These are phyloP conservation scores for Mediolabrus comicus DNA, from an alignment of 108 stramenopile species.

Conservation along the genomic window DNA sequence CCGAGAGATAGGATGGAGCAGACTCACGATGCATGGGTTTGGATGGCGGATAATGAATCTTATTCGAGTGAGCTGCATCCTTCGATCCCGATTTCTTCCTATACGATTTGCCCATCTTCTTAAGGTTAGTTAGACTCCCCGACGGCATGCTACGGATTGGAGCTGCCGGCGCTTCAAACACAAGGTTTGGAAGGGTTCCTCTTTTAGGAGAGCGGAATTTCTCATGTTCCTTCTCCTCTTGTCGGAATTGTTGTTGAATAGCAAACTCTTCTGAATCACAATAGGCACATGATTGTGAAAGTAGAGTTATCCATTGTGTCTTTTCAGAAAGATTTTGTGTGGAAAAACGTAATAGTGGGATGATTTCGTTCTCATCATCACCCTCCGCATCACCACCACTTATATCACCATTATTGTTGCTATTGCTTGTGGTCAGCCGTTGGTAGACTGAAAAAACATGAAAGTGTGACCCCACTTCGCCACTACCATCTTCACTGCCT, in stretches of 20 bases:
- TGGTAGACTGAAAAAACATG: slow-evolving; percentile 79
- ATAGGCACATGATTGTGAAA: slow-evolving; percentile 74
- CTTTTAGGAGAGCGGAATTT: slow-evolving; percentile 39
- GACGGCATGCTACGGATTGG: slow-evolving; percentile 43
- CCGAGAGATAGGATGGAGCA: slow-evolving; percentile 65
- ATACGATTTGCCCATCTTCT: slow-evolving; percentile 36
- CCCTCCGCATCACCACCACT: slow-evolving; percentile 32
- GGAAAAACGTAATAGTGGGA: slow-evolving; percentile 78
- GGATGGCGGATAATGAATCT: slow-evolving; percentile 61
- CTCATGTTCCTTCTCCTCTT: slow-evolving; percentile 32
- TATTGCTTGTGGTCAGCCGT: slow-evolving; percentile 11
- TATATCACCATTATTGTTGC: neutral
- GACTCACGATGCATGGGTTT: slow-evolving; percentile 68
- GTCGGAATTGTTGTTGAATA: slow-evolving; percentile 31
- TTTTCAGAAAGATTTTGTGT: slow-evolving; percentile 70
- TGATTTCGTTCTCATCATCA: slow-evolving; percentile 50
- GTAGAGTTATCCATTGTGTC: slow-evolving; percentile 68
- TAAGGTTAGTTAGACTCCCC: neutral
- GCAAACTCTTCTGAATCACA: slow-evolving; percentile 69
- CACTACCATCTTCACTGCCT: neutral
- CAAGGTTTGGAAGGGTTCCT: slow-evolving; percentile 25
- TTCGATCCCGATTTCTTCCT: slow-evolving; percentile 42
- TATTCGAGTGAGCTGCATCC: slow-evolving; percentile 54
- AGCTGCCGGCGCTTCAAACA: slow-evolving; percentile 26
- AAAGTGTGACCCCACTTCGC: slow-evolving; percentile 61